phyloP scores from a whole-genome alignment of 1,139 yeast genomes.

The Suhomyces anneliseae region DNA sequence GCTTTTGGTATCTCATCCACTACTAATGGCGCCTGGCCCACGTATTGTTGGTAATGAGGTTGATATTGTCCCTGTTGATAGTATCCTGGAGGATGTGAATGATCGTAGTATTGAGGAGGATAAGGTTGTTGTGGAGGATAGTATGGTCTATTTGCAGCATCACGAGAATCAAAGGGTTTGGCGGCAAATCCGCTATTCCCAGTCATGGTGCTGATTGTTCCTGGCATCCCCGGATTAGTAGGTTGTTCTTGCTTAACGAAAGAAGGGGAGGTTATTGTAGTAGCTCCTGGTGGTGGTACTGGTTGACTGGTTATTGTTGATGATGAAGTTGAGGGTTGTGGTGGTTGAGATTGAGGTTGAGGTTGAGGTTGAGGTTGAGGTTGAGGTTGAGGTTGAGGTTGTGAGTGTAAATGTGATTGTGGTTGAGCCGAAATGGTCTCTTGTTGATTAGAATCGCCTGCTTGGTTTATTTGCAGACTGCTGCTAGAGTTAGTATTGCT shows the following conservation, averaged over 20 bases:
- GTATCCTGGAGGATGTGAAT: constrained; percentile 2
- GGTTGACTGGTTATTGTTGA: not conserved
- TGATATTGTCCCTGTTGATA: constrained; percentile 3
- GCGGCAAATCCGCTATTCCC: constrained; percentile 1
- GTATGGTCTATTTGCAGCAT: not conserved
- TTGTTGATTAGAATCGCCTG: not conserved
- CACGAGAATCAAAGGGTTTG: constrained; percentile 1
- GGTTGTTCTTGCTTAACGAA: not conserved
- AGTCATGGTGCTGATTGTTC: constrained; percentile 1
- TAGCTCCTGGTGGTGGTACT: not conserved
- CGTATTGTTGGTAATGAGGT: constrained; percentile 2
- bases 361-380: not conserved
- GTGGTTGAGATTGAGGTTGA: not conserved
- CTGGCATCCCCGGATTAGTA: not conserved
- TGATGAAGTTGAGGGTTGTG: not conserved
- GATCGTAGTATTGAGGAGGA: constrained; percentile 5
- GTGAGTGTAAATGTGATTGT: not conserved
- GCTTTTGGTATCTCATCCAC: constrained; percentile 1
- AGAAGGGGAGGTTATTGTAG: not conserved
- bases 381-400: not conserved
- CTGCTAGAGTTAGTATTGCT: constrained; percentile 6
- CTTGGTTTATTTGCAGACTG: not conserved
- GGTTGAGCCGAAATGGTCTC: too few relatives aligned
- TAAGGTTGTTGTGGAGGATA: constrained; percentile 6
- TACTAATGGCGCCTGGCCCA: not conserved